Base-by-base conservation (phyloP, 768 basidiomycete species). In the Panaeolus papilionaceus region DNA sequence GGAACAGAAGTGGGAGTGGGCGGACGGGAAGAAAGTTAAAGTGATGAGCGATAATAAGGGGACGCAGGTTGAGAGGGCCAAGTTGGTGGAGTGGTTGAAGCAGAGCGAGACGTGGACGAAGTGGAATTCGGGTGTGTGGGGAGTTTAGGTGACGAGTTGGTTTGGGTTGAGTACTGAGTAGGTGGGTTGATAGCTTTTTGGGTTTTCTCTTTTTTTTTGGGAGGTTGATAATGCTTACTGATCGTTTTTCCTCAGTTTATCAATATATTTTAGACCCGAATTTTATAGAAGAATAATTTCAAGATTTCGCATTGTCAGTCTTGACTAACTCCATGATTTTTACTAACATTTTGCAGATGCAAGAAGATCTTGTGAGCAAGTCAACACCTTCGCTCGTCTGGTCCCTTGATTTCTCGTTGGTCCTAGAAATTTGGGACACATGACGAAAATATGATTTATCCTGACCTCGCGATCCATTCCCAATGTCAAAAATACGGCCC, bases 1-100 rank as follows among this genome's bases (percentile, higher is more conserved):
- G 81, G 91, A 96, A 77, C 97, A 99, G 78, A 85, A 79, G 63
- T 94, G 93, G 93, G 87, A 92, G 73, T 72, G 92, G 26, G 83
- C 88, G 11, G 88, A 90, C 42, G 92, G 91, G 45, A 85, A 87
- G 80, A 94, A 92, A 80, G 82, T 74, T 49, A 94, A 93, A 79
- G 82, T 83, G 37, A 87, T 85, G 74, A 84, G 83, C 39, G 81
- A 82, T 18, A 88, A 90, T 67, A 88, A 89, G 73, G 94, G 93
- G 0, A 83, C 83, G 23, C 84, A 88, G 73, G 87, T 95, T 33
- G 83, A 82, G 77, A 82, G 92, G 44, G 79, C 77, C 4, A 88
- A 89, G 66, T 80, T 94, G 64, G 81, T 92, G 2, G 75, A 78
- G 28, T 95, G 90, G 87, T 75, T 95, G 67, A 88, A 88, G 70